phyloP scores from a whole-genome alignment of 331 rosid genomes.

The Acacia pycnantha region DNA sequence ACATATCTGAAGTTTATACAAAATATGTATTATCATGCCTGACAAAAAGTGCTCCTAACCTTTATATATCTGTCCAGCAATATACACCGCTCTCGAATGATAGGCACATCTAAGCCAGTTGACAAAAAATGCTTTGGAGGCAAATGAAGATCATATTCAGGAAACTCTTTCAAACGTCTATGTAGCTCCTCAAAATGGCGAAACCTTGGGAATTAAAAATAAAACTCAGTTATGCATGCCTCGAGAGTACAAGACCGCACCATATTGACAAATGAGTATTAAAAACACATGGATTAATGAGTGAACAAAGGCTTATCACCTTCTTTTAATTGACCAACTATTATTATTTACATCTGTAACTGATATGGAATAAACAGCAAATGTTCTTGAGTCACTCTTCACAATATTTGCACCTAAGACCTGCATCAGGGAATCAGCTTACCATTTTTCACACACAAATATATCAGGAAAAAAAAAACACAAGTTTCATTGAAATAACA shows the following conservation, averaged over 20 bases:
- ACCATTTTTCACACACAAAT: slow-evolving; percentile 29
- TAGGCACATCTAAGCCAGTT: slow-evolving; percentile 80
- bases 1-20: not conserved
- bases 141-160: slow-evolving; percentile 88
- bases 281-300: slow-evolving; percentile 28
- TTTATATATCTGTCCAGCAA: slow-evolving; percentile 80
- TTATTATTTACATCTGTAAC: slow-evolving; percentile 83
- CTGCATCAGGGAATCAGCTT: slow-evolving; percentile 54
- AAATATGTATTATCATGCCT: not conserved
- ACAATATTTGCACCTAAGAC: slow-evolving; percentile 96
- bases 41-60: slow-evolving; percentile 39
- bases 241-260: slow-evolving; percentile 16
- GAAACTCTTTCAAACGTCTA: slow-evolving; percentile 87
- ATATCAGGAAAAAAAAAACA: slow-evolving; percentile 17
- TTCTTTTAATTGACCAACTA: slow-evolving; percentile 97
- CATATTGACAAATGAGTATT: not conserved
- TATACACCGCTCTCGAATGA: slow-evolving; percentile 86
- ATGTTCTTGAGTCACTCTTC: slow-evolving; percentile 88
- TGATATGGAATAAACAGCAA: slow-evolving; percentile 94
- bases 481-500: slow-evolving; percentile 14
- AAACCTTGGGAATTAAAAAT: slow-evolving; percentile 52
- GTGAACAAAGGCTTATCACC: slow-evolving; percentile 51
- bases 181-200: slow-evolving; percentile 99
- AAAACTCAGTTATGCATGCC: slow-evolving; percentile 21
- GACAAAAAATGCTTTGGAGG: slow-evolving; percentile 99